Evolutionary conservation across 139 green algal species (phyloP), one percentile per base, ranked within the genome.

Genomic region (Astrephomene gubernaculifera): DNA sequence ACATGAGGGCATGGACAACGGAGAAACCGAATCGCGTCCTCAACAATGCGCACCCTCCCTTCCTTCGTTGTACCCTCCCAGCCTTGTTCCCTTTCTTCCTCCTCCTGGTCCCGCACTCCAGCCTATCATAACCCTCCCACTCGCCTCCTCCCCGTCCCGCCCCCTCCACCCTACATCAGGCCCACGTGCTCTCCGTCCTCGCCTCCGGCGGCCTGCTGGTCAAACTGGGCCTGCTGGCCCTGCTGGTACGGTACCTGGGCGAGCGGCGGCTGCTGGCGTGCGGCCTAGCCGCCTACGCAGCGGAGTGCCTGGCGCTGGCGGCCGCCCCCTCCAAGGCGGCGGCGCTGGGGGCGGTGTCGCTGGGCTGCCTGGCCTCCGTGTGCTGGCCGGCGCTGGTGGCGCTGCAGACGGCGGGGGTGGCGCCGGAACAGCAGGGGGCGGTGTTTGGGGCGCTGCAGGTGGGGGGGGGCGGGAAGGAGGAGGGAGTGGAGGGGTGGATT

Each of bases 371-470:
- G 36, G 84, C 87, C 21, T 86, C 52, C 29, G 79, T 96, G 35
- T 83, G 79, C 61, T 96, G 94, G 71, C 94, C 94, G 22, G 90
- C 92, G 49, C 91, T 95, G 63, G 82, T 70, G 52, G 87, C 74
- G 78, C 94, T 96, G 76, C 95, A 96, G 79, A 87, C 90, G 33
- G 90, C 89, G 76, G 89, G 88, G 22, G 87, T 89, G 8, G 57
- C 69, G 3, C 83, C 88, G 1, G 27, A 39, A 19, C 79, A 91
- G 73, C 87, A 92, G 88, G 90, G 87, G 9, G 83, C 73, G 6
- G 86, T 93, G 73, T 87, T 91, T 68, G 93, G 93, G 6, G 93
- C 93, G n/a, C 74, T 96, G 71, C 90, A 91, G 78, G 93, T 89
- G 69, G 31, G 81, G 2, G 61, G n/a, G 63, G n/a, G n/a, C n/a